Conservation (phyloP, 176 grass and related monocot species). For the Musa beccarii region DNA sequence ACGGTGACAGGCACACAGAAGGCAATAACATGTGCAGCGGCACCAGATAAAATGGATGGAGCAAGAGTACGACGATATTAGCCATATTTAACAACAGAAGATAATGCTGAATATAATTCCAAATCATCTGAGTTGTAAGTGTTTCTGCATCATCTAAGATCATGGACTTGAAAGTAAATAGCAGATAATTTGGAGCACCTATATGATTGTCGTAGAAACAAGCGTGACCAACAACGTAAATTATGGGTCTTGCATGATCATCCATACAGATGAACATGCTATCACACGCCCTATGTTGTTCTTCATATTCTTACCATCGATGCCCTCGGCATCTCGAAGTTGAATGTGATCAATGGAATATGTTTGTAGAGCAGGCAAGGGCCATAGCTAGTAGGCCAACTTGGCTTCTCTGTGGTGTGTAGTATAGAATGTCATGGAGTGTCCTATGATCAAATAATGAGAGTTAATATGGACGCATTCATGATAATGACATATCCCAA, state of each 20-base stretch:
- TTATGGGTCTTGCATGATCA: background rate
- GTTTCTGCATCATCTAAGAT: background rate
- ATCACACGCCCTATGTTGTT: background rate
- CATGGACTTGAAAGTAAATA: too few species aligned
- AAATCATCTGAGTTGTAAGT: background rate
- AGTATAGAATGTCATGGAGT: background rate
- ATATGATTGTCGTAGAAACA: too few species aligned
- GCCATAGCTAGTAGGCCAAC: background rate
- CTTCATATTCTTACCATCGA: background rate
- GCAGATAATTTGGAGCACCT: too few species aligned
- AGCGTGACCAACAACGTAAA: background rate
- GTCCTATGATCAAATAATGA: background rate
- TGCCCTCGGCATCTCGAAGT: background rate
- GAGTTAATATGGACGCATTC: background rate
- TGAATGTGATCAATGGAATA: background rate
- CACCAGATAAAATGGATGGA: too few species aligned
- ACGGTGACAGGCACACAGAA: too few species aligned
- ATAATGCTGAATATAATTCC: background rate
- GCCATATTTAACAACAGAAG: too few species aligned
- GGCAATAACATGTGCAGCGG: too few species aligned
- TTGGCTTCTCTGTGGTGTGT: background rate
- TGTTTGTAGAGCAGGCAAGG: background rate
- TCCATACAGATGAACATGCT: background rate
- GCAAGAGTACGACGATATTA: too few species aligned
- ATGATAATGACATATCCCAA: background rate